Conservation (phyloP, 305 asterid species). For the Ilex paraguariensis region DNA sequence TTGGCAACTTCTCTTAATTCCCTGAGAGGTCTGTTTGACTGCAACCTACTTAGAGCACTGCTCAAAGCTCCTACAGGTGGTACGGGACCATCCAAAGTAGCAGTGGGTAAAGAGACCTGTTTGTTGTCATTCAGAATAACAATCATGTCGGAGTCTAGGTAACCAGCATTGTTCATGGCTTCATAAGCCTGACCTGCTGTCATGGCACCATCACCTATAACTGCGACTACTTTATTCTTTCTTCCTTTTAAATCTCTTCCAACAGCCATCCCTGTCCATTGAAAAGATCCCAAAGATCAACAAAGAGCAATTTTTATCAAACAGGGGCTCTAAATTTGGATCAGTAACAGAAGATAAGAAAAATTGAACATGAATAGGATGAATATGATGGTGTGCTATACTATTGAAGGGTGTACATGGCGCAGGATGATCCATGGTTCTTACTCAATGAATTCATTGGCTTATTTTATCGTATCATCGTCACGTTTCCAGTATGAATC, state of each 20-base stretch:
- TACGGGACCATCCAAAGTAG: constrained; percentile 76
- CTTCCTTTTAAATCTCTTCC: constrained; percentile 89
- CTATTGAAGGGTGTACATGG: too few relatives aligned
- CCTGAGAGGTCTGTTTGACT: constrained; percentile 85
- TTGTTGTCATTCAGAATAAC: constrained; percentile 93
- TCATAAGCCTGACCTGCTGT: constrained; percentile 98
- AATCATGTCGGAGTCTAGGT: constrained; percentile 92
- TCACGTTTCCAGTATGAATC: too few relatives aligned
- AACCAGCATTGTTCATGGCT: constrained; percentile 98
- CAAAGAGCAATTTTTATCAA: not conserved
- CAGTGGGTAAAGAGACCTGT: constrained; percentile 96
- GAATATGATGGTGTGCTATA: too few relatives aligned
- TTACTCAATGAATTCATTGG: too few relatives aligned
- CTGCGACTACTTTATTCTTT: constrained; percentile 71
- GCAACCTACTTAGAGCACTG: constrained; percentile 82
- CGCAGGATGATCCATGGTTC: too few relatives aligned
- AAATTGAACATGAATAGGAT: too few relatives aligned
- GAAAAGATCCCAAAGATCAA: constrained; percentile 14
- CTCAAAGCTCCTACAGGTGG: constrained; percentile 97
- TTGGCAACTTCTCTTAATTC: constrained; percentile 96
- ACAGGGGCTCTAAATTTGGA: not conserved
- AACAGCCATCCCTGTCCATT: constrained; percentile 85
- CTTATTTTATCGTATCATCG: too few relatives aligned
- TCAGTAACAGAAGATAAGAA: too few relatives aligned
- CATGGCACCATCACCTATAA: constrained; percentile 98